These are phyloP conservation scores for Collybia sp. DNA, from an alignment of 768 basidiomycete genomes.

Conservation along the genomic window DNA sequence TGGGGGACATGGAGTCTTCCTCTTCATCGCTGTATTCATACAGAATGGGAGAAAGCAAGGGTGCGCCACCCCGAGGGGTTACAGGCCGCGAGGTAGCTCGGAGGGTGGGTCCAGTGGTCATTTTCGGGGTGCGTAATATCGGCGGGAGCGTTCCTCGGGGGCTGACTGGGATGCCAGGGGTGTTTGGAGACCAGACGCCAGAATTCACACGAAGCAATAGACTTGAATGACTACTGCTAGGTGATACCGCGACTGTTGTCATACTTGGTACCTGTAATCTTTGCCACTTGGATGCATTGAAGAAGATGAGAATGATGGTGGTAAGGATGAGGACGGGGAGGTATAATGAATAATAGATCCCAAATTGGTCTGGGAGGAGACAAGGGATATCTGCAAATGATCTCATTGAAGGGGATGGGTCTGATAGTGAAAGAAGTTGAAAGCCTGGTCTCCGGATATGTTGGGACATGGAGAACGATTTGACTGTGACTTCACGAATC, in stretches of 20 bases:
- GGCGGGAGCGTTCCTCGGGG: conserved; percentile 32
- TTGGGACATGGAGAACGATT: conserved; percentile 88
- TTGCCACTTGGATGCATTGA: conserved; percentile 8
- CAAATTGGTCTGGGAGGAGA: conserved; percentile 78
- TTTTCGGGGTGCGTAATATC: conserved; percentile 34
- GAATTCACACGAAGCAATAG: conserved; percentile 28
- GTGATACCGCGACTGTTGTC: conserved; percentile 25
- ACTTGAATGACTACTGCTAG: conserved; percentile 18
- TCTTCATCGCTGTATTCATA: conserved; percentile 40
- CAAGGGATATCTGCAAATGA: conserved; percentile 44
- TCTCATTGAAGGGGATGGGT: conserved; percentile 26
- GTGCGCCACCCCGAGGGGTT: conserved; percentile 33
- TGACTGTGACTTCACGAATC: conserved; percentile 77
- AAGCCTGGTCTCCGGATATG: conserved; percentile 83
- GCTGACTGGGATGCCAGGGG: conserved; percentile 28
- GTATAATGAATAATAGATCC: conserved; percentile 73
- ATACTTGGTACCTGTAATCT: conserved; percentile 11
- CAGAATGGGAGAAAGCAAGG: conserved; percentile 28
- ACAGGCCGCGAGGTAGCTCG: conserved; percentile 33
- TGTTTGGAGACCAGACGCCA: conserved; percentile 39
- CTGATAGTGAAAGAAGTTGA: conserved; percentile 73
- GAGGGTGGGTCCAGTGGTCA: conserved; percentile 27
- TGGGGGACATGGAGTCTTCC: conserved; percentile 40
- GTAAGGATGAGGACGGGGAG: conserved; percentile 63
- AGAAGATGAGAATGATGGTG: conserved; percentile 37